Evolutionary conservation across 2,329 filamentous ascomycete genomes (phyloP), one percentile per base, ranked within the genome.

Genomic region (Gliomastix tumulicola): DNA sequence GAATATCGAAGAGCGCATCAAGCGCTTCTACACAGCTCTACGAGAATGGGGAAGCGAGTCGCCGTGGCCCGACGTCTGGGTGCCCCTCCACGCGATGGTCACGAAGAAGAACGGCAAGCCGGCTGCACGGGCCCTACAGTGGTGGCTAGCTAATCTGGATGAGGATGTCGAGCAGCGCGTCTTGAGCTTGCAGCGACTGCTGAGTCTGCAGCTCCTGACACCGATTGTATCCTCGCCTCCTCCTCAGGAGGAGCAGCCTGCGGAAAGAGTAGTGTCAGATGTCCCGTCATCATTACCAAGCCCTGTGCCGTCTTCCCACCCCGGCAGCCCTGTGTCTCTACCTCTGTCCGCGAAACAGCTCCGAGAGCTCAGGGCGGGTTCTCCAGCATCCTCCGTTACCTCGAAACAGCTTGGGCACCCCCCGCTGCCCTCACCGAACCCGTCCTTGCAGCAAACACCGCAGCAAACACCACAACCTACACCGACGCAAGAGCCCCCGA

Each of bases 91-190:
- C 33, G 55, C 51, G 31, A 68, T 74, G 58, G 30, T 37, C 13
- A 20, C 21, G 18, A 37, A 32, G 17, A 23, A 25, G 8, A 37
- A 37, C 30, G 36, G 36, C 19, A 32, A 33, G 16, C 36, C 36
- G 6, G 36, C 36, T 10, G 18, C 21, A 11, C 15, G 30, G 17
- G 36, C 36, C 11, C 45, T 75, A 30, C 69, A 71, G 40, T 71
- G 67, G 4, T 75, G 71, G 71, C 64, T 66, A 19, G 69, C 74
- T 50, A 74, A 74, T 42, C 62, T 68, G 32, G 68, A 69, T 41
- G 62, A 71, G 36, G 57, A 64, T 20, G 43, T 60, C 18, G 64
- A 71, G 44, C 64, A 64, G 32, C 36, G 36, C 12, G 65, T 73
- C 30, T 58, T 68, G 50, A 60, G 58, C 33, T 50, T 71, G 27